Evolutionary conservation across 345 rosid genomes (phyloP).

Genomic region (Corchorus olitorius): DNA sequence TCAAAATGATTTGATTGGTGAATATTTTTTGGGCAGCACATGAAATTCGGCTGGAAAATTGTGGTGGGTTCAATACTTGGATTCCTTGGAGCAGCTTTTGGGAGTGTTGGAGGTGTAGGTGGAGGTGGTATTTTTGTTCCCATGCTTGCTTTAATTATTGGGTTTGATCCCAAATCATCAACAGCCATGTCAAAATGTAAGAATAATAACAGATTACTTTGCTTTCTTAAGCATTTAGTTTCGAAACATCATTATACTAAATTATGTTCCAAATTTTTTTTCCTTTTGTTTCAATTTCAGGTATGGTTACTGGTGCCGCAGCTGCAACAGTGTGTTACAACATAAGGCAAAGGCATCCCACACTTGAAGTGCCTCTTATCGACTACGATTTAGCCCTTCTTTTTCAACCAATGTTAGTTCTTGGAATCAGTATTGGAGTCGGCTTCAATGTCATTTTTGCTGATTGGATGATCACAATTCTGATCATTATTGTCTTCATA

Average conservation of each 20-base stretch:
- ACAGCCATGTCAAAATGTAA: slow-evolving; percentile 56
- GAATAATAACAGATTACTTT: background rate
- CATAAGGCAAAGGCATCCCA: slow-evolving; percentile 52
- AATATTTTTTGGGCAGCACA: slow-evolving; percentile 28
- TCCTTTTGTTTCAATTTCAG: slow-evolving; percentile 21
- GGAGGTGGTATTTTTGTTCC: slow-evolving; percentile 62
- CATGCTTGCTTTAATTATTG: slow-evolving; percentile 49
- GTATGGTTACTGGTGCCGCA: slow-evolving; percentile 67
- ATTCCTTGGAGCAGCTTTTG: slow-evolving; percentile 56
- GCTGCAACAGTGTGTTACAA: slow-evolving; percentile 56
- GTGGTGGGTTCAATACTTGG: slow-evolving; percentile 42
- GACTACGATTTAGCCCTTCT: slow-evolving; percentile 61
- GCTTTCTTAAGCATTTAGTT: background rate
- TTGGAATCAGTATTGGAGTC: slow-evolving; percentile 62
- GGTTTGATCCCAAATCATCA: slow-evolving; percentile 53
- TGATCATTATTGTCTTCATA: slow-evolving; percentile 51
- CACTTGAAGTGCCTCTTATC: slow-evolving; percentile 52
- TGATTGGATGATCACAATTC: slow-evolving; percentile 66
- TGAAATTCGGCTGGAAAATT: slow-evolving; percentile 47
- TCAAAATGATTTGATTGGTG: background rate
- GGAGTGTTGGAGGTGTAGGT: slow-evolving; percentile 60
- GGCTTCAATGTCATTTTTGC: slow-evolving; percentile 57
- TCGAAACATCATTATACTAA: background rate
- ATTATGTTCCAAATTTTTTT: too few relatives aligned
- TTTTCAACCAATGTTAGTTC: slow-evolving; percentile 61